Evolutionary conservation across 306 rosid species (phyloP), one percentile per base, ranked within the genome.

Genomic region (Vachellia collinsii): DNA sequence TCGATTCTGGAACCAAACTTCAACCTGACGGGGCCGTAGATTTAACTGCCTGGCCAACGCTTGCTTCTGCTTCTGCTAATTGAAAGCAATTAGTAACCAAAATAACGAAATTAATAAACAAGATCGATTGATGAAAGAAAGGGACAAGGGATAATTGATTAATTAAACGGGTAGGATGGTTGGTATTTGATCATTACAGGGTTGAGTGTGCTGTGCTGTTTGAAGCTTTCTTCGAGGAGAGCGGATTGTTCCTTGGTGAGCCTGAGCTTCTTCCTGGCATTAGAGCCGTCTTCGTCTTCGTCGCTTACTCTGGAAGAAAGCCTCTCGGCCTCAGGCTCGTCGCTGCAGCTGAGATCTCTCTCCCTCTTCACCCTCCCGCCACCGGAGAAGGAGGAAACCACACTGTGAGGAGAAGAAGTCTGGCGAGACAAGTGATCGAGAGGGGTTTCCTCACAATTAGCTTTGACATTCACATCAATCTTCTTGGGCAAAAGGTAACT

Each of bases 1-100:
- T 47, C 99, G 86, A 79, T 95, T 95, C 59, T 95, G 99, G 79
- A 95, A 95, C 99, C 99, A 95, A 16, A 95, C 99, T 85, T 95
- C 99, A 39, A 95, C 98, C 85, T 95, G 99, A 39, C 99, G 87
- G 6, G 99, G 91, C 48, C 88, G 89, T 51, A 95, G 90, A 70
- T 86, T 89, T 78, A 95, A 70, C 77, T 95, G 93, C 82, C 90
- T 82, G 4, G 99, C 98, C 51, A 95, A 87, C 81, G 94, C 98
- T 84, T 95, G 99, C 84, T 95, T 95, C 70, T 95, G 97, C 85
- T 90, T 95, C 99, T 95, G 92, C 56, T 59, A 82, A 76, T 62
- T 1, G 11, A 59, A 5, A 5, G 7, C 44, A 44, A 71, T 7
- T 22, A 25, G 16, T 43, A 43, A 29, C 34, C 34, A 29, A 29